phyloP scores from a whole-genome alignment of 208 protist species.

The Trypanosoma boissoni region DNA sequence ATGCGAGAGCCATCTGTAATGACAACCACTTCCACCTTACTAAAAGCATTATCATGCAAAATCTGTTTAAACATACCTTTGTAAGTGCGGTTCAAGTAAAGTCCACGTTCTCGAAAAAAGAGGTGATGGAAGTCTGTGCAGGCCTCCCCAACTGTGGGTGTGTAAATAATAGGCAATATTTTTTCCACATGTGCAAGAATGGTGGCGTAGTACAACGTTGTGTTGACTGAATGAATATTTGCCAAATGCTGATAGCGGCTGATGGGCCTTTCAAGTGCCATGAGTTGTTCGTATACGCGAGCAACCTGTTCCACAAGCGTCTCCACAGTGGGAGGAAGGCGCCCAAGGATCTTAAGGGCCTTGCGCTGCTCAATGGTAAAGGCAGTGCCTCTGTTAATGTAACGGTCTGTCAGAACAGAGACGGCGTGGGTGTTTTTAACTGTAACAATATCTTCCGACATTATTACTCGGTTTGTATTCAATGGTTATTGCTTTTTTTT shows the following conservation, averaged over 20 bases:
- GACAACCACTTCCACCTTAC: slow-evolving; percentile 91
- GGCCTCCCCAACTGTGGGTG: slow-evolving; percentile 91
- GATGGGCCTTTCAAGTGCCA: slow-evolving; percentile 76
- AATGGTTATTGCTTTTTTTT: not conserved
- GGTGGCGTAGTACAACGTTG: slow-evolving; percentile 76
- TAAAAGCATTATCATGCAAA: slow-evolving; percentile 70
- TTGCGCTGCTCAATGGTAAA: slow-evolving; percentile 77
- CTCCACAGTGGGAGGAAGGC: slow-evolving; percentile 67
- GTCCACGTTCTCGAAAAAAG: slow-evolving; percentile 76
- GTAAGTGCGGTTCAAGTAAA: slow-evolving; percentile 86
- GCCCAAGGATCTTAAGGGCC: slow-evolving; percentile 58
- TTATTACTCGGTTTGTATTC: not conserved
- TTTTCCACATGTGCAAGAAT: slow-evolving; percentile 71
- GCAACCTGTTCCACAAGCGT: slow-evolving; percentile 78
- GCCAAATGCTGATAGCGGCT: slow-evolving; percentile 79
- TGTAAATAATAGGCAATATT: slow-evolving; percentile 86
- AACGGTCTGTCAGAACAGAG: slow-evolving; percentile 65
- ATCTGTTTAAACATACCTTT: slow-evolving; percentile 82
- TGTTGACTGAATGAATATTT: slow-evolving; percentile 67
- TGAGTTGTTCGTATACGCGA: slow-evolving; percentile 65
- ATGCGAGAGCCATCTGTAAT: slow-evolving; percentile 96
- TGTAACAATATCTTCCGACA: slow-evolving; percentile 15
- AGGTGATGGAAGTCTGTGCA: slow-evolving; percentile 89
- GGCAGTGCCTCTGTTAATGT: slow-evolving; percentile 76
- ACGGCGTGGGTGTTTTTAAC: slow-evolving; percentile 29